Percentiles rank a stretch among this genome's conserved stretches.
Conservation (phyloP, 305 asterid genomes). For the Rubia peregrina region DNA sequence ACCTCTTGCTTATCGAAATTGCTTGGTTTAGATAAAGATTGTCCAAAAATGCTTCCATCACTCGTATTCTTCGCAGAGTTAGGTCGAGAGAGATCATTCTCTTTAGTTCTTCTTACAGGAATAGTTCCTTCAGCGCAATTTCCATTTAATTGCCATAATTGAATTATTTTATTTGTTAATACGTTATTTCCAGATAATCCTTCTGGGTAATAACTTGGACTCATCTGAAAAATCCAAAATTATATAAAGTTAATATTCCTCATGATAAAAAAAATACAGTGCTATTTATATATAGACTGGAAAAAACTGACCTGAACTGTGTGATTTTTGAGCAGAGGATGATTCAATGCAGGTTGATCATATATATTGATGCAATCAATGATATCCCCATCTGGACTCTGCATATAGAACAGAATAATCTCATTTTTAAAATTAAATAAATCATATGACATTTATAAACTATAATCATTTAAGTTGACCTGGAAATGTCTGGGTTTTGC, state of each 20-base stretch:
- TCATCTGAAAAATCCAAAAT: background rate
- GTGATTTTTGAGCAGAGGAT: slow-evolving; percentile 28
- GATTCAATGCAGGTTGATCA: slow-evolving; percentile 29
- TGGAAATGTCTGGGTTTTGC: background rate
- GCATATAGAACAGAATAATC: background rate
- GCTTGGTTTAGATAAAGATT: background rate
- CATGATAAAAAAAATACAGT: background rate
- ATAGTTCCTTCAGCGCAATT: slow-evolving; percentile 4
- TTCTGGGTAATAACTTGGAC: slow-evolving; percentile 1
- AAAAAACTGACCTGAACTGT: slow-evolving; percentile 10
- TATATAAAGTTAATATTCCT: background rate
- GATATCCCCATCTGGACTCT: slow-evolving; percentile 35
- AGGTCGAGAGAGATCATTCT: background rate
- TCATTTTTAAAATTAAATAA: no score
- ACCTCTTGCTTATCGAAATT: background rate
- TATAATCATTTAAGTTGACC: background rate
- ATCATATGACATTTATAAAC: no score
- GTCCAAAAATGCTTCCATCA: background rate
- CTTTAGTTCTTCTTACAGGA: background rate
- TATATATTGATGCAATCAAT: slow-evolving; percentile 29
- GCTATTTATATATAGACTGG: background rate
- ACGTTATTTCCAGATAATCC: background rate
- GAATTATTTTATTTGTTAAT: background rate
- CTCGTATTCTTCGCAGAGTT: background rate
- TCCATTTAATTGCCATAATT: background rate